Evolutionary conservation across 2,329 filamentous ascomycete species (phyloP), one percentile per base, ranked within the genome.

Genomic region (Dryadomyces quercus-mongolicae): DNA sequence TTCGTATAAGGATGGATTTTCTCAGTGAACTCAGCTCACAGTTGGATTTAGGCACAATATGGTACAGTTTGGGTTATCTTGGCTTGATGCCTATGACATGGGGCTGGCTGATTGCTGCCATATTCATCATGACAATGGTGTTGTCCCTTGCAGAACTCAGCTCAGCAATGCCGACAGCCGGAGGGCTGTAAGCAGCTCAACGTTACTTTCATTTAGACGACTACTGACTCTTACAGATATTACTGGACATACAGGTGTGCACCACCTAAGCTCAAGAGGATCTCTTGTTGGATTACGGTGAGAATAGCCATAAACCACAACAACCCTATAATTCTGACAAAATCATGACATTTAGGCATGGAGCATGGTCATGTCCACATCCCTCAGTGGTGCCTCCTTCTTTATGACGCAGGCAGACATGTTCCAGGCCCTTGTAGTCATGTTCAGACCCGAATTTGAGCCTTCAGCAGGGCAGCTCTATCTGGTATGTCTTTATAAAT

Each of bases 41-140:
- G 22, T 10, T 7, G 18, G 10, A 5, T n/a, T 44, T 44, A 53
- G 52, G 54, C 6, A 55, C 54, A 1, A 47, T 55, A 12, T 55
- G 54, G 54, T 55, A 55, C 49, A 55, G 54, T 31, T 44, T 55
- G 1, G 54, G 54, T 16, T 55, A 55, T 18, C 54, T 55, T 1
- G 54, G 54, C 10, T 38, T 55, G 13, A 52, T 55, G 54, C 49
- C 54, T 12, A 55, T 55, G 54, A 55, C 54, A 10, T 55, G 54
- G 54, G 49, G 54, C 49, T 55, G 54, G 54, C 49, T 55, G 21
- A 49, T 22, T 6, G 54, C 54, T 4, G 22, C 49, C 10, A 34
- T 55, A 7, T 55, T 55, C 9, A 55, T 55, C 49, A 55, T 55
- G 54, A 16, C 10, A 6, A 44, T 52, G 49, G 54, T 55, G 2